phyloP scores from a whole-genome alignment of 768 basidiomycete species.

The Hysterangium stoloniferum region DNA sequence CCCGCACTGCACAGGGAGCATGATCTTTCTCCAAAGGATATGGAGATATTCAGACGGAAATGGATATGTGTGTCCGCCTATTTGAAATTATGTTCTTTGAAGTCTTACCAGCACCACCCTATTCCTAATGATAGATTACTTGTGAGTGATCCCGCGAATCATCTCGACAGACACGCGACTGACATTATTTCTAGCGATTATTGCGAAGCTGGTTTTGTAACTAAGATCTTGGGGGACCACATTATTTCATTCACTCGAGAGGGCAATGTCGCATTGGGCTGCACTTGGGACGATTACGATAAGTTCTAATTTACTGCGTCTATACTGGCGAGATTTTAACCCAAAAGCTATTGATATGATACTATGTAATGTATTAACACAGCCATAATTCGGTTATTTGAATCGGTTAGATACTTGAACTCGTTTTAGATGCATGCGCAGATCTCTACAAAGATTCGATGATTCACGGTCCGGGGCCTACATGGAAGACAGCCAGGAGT shows the following conservation, averaged over 20 bases:
- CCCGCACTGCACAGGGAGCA: conserved; percentile 23
- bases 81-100: not conserved
- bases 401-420: too few species aligned
- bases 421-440: too few species aligned
- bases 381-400: too few species aligned
- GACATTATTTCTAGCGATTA: conserved; percentile 41
- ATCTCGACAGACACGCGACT: not conserved
- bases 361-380: too few species aligned
- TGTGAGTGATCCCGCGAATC: conserved; percentile 25
- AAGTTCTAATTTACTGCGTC: too few species aligned
- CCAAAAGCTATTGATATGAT: too few species aligned
- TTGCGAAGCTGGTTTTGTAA: conserved; percentile 65
- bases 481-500: too few species aligned
- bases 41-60: conserved; percentile 32
- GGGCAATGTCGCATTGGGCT: conserved; percentile 53
- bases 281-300: conserved; percentile 20
- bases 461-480: too few species aligned
- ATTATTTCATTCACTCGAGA: conserved; percentile 58
- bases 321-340: too few species aligned
- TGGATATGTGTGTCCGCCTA: conserved; percentile 23
- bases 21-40: conserved; percentile 36
- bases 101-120: not conserved
- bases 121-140: conserved; percentile 45
- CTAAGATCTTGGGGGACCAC: conserved; percentile 57
- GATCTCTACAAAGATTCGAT: too few species aligned